Base-by-base conservation (phyloP, 345 rosid species). In the Sisymbrium altissimum region DNA sequence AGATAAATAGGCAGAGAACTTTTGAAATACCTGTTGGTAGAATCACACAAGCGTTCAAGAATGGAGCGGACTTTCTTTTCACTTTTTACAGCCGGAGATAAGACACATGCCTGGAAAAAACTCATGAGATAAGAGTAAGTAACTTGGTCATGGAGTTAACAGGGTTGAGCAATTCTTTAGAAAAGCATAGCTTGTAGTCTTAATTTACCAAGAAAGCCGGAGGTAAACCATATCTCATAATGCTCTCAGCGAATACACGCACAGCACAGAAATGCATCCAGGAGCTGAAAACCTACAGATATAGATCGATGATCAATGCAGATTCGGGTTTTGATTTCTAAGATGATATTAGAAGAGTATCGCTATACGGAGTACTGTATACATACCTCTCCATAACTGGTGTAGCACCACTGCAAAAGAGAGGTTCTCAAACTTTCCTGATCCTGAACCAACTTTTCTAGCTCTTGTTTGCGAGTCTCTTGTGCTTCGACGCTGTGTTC, bases 181-280 rank as follows among this genome's bases (percentile, higher is more conserved):
- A 19, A 65, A 48, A 64, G 14, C 7, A 58, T 8, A 71, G 68
- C n/a, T 71, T 58, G 56, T 49, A 50, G 63, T 71, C 63, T 18
- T 46, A 15, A 68, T 25, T 86, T 88, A 92, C 99, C 97, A 96
- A 80, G 84, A 96, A 96, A 27, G 91, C 80, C 4, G 99, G 98
- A 7, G 98, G 99, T 79, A 96, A 80, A 72, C 99, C 99, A 73
- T 96, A 90, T 90, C 99, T 88, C 83, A 96, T 82, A 46, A 96
- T 96, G 83, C 99, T 92, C 84, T 96, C 98, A 50, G 97, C 82
- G 79, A 89, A 96, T 64, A 87, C 25, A 53, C 98, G 96, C n/a
- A 96, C 90, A 73, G 97, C 98, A 86, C 97, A 96, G 70, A 96
- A 96, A 81, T 96, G 99, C 99, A 96, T 96, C 98, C 97, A 96